phyloP scores from a whole-genome alignment of 2,329 filamentous ascomycete genomes.

The Akanthomyces uredinophilus region DNA sequence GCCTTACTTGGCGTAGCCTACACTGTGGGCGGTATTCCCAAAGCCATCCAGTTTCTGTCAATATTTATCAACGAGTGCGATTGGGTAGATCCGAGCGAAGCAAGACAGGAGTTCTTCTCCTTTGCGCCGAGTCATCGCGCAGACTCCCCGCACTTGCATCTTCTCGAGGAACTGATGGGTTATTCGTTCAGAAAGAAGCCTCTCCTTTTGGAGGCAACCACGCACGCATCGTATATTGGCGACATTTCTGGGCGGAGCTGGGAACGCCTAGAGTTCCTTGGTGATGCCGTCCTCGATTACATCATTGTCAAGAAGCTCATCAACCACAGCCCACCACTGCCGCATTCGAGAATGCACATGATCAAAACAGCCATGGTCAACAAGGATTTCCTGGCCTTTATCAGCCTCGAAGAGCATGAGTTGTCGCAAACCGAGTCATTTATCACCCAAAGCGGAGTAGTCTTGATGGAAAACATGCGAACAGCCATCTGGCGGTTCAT shows the following conservation, averaged over 20 bases:
- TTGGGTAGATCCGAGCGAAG: conserved; percentile 44
- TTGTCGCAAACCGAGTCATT: conserved; percentile 20
- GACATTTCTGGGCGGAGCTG: conserved; percentile 37
- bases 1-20: conserved; percentile 74
- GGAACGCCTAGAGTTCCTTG: conserved; percentile 82
- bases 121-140: conserved; percentile 30
- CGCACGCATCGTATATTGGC: conserved; percentile 61
- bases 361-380: conserved; percentile 75
- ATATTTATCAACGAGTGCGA: conserved; percentile 58
- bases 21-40: conserved; percentile 60
- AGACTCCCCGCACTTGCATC: conserved; percentile 37
- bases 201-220: conserved; percentile 73
- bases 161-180: conserved; percentile 61
- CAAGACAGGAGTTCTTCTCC: conserved; percentile 40
- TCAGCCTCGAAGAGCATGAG: conserved; percentile 54
- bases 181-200: conserved; percentile 65
- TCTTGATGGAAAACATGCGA: conserved; percentile 19
- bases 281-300: conserved; percentile 78
- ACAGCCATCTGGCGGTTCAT: conserved; percentile 65
- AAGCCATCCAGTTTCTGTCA: conserved; percentile 59
- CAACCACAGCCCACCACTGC: conserved; percentile 34
- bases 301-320: conserved; percentile 64
- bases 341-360: conserved; percentile 63
- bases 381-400: conserved; percentile 71
- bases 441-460: conserved; percentile 13